Conservation (phyloP, 768 basidiomycete genomes). For the Tubosaeta sp. region DNA sequence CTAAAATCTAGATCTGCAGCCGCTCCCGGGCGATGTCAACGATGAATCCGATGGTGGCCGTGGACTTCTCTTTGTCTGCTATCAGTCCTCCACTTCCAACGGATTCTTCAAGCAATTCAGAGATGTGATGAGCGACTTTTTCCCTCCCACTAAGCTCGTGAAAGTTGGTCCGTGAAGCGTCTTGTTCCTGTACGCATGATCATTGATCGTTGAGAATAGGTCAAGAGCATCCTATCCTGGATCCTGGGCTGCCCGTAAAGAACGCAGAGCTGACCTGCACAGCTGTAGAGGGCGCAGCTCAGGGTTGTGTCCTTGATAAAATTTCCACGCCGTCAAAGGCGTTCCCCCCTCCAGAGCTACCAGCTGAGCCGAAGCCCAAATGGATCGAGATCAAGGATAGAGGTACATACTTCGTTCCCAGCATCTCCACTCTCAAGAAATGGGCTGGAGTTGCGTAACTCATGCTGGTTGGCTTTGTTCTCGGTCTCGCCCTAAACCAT, state of each 20-base stretch:
- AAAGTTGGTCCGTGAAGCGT: constrained; percentile 11
- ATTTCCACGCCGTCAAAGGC: not conserved
- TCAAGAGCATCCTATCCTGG: constrained; percentile 20
- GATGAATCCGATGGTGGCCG: not conserved
- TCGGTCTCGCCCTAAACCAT: too few species aligned
- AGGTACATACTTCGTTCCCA: constrained; percentile 42
- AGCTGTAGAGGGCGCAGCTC: too few species aligned
- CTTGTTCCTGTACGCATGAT: not conserved
- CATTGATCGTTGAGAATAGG: constrained; percentile 7
- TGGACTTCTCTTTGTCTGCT: constrained; percentile 32
- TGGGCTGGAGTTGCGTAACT: too few species aligned
- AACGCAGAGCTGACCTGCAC: too few species aligned
- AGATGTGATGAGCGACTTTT: constrained; percentile 13
- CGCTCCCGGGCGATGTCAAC: too few species aligned
- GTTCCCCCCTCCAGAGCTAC: not conserved
- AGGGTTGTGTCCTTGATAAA: constrained; percentile 17
- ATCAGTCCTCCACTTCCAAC: constrained; percentile 35
- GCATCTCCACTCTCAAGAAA: constrained; percentile 22
- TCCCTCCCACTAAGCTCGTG: constrained; percentile 11
- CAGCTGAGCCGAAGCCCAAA: too few species aligned
- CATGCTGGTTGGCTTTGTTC: too few species aligned
- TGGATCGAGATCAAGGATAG: too few species aligned
- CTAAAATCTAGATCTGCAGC: constrained; percentile 4
- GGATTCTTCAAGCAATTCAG: constrained; percentile 33
- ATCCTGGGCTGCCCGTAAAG: too few species aligned